Evolutionary conservation across 768 basidiomycete species (phyloP), one percentile per base, ranked within the genome.

Genomic region (Podaxis sp.): DNA sequence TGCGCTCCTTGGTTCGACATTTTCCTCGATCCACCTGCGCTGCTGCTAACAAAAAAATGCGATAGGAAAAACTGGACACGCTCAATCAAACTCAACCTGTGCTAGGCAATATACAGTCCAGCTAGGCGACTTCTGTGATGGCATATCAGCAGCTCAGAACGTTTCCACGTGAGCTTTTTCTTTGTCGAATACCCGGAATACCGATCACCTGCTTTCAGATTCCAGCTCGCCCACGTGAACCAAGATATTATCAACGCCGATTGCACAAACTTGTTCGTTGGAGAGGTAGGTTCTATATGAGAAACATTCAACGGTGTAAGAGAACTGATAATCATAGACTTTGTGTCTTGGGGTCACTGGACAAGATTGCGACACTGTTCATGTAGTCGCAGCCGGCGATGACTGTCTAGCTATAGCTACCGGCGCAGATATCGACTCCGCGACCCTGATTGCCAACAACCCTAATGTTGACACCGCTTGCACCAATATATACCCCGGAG

Each of bases 161-260:
- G 78, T 76, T 32, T 82, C 83, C 4, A 81, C 80, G 75, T 87
- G 67, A 64, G 75, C 66, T 32, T 18, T 44, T 40, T 48, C 40
- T 16, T 23, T 57, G 28, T 9, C 53, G 0, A 28, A 28, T 7
- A 11, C 25, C 18, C 48, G 37, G 35, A 46, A 48, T 48, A 52
- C 27, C 55, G 18, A 27, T 28, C 14, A 47, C 28, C 40, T 36
- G 5, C 38, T 25, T 16, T 52, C 61, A 85, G 85, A 0, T 85
- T 77, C 73, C 88, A 90, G 70, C 81, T 90, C 61, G 79, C 80
- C 25, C 59, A 74, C 38, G 80, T 82, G 61, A 85, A 84, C 70
- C 64, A 66, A 7, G 79, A 71, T 35, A 61, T 68, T 61, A 81
- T 88, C 66, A 76, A 86, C 68, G 59, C 80, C 0, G 69, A 65